Conservation (phyloP, 106 monocot species). For the Cymbidium sinense region DNA sequence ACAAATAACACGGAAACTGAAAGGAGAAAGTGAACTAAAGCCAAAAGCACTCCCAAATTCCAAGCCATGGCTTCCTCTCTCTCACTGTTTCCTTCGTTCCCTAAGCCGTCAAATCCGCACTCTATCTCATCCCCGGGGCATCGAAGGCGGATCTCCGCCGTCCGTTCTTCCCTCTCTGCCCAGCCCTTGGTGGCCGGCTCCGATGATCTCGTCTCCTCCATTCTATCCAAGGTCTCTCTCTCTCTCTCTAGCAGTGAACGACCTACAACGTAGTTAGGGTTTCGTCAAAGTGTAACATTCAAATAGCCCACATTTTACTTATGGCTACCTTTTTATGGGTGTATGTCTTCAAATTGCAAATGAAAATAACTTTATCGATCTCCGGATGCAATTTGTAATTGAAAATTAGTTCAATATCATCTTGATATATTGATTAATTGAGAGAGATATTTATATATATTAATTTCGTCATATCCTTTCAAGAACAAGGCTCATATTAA, state of each 20-base stretch:
- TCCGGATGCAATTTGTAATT: neutral
- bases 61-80: constrained; percentile 13
- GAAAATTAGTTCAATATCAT: neutral
- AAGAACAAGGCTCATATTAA: too few species aligned
- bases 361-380: too few species aligned
- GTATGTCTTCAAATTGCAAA: too few species aligned
- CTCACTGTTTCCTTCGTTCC: constrained; percentile 1
- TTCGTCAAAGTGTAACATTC: too few species aligned
- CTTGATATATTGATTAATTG: neutral
- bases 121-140: neutral
- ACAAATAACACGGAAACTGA: too few species aligned
- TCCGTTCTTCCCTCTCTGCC: constrained; percentile 42
- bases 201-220: constrained; percentile 63
- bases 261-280: neutral
- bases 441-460: neutral
- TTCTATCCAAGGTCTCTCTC: constrained; percentile 65
- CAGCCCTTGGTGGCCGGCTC: constrained; percentile 28
- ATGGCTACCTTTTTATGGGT: neutral
- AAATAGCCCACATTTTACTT: neutral
- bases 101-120: constrained; percentile 5
- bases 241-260: neutral
- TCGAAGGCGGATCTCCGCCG: constrained; percentile 15
- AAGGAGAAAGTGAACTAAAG: neutral
- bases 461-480: too few species aligned
- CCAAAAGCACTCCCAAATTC: neutral